Base-by-base conservation (phyloP, 2,329 filamentous ascomycete species). In the Hypoxylon sp. region DNA sequence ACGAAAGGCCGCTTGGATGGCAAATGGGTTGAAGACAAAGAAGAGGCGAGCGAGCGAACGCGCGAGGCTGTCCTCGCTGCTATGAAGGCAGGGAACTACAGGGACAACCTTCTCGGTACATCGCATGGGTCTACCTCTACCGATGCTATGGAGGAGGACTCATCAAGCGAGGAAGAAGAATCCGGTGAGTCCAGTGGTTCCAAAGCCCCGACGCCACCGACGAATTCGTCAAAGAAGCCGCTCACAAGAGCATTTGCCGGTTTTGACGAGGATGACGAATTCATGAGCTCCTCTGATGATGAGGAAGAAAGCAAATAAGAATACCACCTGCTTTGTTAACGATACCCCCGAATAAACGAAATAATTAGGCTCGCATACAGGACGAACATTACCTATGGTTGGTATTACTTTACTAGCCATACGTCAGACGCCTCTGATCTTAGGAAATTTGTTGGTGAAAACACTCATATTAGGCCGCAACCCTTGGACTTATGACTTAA, bases 21-120 rank as follows among this genome's bases (percentile, higher is more conserved):
- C 0, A 92, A 95, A 77, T 99, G 95, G 94, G 90, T 98, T 43
- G 96, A 99, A 78, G 91, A 93, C 71, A 97, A 97, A 80, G 94
- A 98, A 74, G 94, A 97, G 77, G 92, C 91, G 25, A 91, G 89
- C 71, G 93, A 97, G 81, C 91, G 92, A 79, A 95, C 94, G 0
- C 84, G 92, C 43, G 89, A 93, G 73, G 92, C 92, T 2, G 91
- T 95, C 5, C 76, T 91, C 46, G 88, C 87, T 52, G 90, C 89
- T 6, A 90, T 94, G 82, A 90, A 89, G 79, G 83, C 85, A 14
- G 89, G 89, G 2, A 83, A 84, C 59, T 88, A 87, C 75, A 87
- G 84, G 68, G 89, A 91, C 80, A 89, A 89, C 71, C 73, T 89
- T 1, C 75, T 88, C 5, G 81, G 81, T 74, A 86, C 83, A 14